Evolutionary conservation across 768 basidiomycete genomes (phyloP).

Genomic region (Pleurotus giganteus): DNA sequence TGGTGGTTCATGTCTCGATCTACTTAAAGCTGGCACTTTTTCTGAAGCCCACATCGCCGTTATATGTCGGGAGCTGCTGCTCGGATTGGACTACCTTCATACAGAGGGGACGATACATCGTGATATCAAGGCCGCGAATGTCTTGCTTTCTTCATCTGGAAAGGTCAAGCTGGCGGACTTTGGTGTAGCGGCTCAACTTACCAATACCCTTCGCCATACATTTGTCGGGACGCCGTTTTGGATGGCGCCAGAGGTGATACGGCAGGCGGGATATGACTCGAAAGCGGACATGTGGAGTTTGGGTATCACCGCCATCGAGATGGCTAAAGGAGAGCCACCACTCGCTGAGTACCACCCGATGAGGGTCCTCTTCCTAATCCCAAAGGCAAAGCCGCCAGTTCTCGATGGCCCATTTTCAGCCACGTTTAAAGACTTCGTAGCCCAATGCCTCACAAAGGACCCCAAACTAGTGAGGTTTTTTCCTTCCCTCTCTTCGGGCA

Average conservation of each 20-base stretch:
- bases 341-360: constrained; percentile 97
- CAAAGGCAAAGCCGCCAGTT: constrained; percentile 90
- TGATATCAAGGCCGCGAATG: constrained; percentile 98
- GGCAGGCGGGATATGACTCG: constrained; percentile 93
- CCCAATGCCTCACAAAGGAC: constrained; percentile 90
- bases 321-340: constrained; percentile 97
- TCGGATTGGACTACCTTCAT: constrained; percentile 96
- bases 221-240: constrained; percentile 98
- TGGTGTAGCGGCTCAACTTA: constrained; percentile 96
- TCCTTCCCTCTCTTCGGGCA: neutral
- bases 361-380: constrained; percentile 97
- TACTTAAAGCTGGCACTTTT: constrained; percentile 89
- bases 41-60: constrained; percentile 94
- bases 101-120: constrained; percentile 95
- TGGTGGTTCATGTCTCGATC: constrained; percentile 96
- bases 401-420: constrained; percentile 84
- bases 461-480: constrained; percentile 59
- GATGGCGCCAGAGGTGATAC: constrained; percentile 99
- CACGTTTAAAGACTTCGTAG: constrained; percentile 92
- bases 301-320: constrained; percentile 97
- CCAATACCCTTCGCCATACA: constrained; percentile 90
- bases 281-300: constrained; percentile 98
- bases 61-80: constrained; percentile 87
- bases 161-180: constrained; percentile 98
- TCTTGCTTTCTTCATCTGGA: constrained; percentile 85